Conservation (phyloP, 352 stramenopile genomes). For the Thraustochytrium sp. region DNA sequence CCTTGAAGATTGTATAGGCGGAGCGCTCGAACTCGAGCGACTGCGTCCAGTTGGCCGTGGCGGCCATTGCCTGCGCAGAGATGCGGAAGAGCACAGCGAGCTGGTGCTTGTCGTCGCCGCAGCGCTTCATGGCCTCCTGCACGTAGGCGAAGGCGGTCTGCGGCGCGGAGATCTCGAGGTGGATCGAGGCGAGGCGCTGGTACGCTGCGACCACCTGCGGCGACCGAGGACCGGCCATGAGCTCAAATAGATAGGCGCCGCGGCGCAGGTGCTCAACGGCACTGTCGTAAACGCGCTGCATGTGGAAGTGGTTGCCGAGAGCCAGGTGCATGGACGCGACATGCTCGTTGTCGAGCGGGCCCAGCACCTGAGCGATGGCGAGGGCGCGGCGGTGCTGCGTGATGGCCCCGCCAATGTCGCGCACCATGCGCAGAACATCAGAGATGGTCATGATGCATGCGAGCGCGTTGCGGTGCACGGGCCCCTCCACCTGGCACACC, state of each 20-base stretch:
- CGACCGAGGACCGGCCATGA: constrained; percentile 78
- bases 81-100: neutral
- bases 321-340: constrained; percentile 80
- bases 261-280: constrained; percentile 79
- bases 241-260: constrained; percentile 84
- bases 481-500: constrained; percentile 86
- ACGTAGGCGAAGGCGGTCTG: constrained; percentile 68
- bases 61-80: neutral
- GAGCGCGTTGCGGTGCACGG: constrained; percentile 81
- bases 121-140: neutral
- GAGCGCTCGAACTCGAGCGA: constrained; percentile 22
- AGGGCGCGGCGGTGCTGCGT: constrained; percentile 77
- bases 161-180: constrained; percentile 77
- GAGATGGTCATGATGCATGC: constrained; percentile 82
- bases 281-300: constrained; percentile 69
- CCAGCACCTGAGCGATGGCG: constrained; percentile 80
- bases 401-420: constrained; percentile 77
- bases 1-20: constrained; percentile 32
- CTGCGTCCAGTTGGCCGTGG: neutral
- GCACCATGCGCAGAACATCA: constrained; percentile 81
- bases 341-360: constrained; percentile 84
- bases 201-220: constrained; percentile 80
- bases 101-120: constrained; percentile 29
- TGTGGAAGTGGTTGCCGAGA: constrained; percentile 80
- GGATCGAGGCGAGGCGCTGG: constrained; percentile 89